Evolutionary conservation across 768 basidiomycete species (phyloP), one percentile per base, ranked within the genome.

Genomic region (Scleroderma bovista): DNA sequence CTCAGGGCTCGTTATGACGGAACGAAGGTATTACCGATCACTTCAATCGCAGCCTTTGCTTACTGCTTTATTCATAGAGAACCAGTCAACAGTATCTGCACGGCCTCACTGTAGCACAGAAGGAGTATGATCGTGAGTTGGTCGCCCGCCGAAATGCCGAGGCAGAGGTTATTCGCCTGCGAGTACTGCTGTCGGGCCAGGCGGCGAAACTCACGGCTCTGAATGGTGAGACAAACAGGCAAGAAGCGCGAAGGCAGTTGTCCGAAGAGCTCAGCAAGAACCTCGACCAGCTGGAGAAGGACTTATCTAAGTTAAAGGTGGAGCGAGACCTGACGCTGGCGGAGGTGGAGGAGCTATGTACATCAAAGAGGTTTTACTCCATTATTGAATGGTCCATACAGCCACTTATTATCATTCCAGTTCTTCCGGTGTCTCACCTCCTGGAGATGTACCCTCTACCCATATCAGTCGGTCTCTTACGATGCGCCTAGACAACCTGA

Each of bases 51-150:
- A 38, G 50, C 6, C 44, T 39, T 40, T 42, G 38, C 46, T 47
- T 34, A 46, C 11, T 9, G 19, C 54, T 47, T 43, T 46, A 16
- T 33, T 41, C 29, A 31, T 62, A 99, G 95, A 76, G 95, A 44
- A 83, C 88, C 43, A 96, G 92, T 62, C 87, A 88, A 55, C 88
- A 92, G 56, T 94, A 89, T 53, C 88, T 93, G 48, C 88, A 93
- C 54, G 96, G 96, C 37, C 73, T 99, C 37, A 85, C 84, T 1
- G 93, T 94, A 22, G 93, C 95, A 2, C 89, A 93, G 58, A 85
- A 86, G 38, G 96, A 98, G 63, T 97, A 95, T 63, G 94, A 97
- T 62, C 81, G 81, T 46, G 96, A 98, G 67, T 75, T 93, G 32
- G 84, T 88, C 50, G 82, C 85, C 19, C 80, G 95, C 17, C 81